Base-by-base conservation (phyloP, 345 rosid species). In the Bruguiera sexangula region DNA sequence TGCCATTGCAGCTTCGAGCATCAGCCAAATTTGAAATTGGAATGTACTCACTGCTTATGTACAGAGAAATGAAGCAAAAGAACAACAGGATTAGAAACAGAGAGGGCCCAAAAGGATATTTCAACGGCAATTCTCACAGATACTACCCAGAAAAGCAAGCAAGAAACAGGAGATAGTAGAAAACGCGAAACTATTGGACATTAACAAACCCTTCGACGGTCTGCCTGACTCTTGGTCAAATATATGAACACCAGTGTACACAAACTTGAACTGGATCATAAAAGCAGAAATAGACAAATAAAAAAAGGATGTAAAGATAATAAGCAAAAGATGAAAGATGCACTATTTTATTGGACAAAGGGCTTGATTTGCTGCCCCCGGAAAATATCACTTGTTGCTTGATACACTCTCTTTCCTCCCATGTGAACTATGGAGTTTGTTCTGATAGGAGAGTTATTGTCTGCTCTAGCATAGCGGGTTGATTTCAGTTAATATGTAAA, bases 191-290 rank as follows among this genome's bases (percentile, higher is more conserved):
- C 46, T 39, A 43, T 75, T 77, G 90, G 70, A 70, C 76, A 59
- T 81, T 87, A 66, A 37, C 75, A 31, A 75, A 89, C 43, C 82
- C 84, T 26, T 84, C 88, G 26, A 80, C 82, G 19, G 75, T 60
- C 69, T 84, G 92, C 29, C 29, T 27, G 29, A 1, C 29, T 27
- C 29, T 27, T 27, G 29, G 29, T 27, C 29, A 27, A 27, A 27
- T 27, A 27, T 27, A 27, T 26, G 29, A 27, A 27, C 29, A 27
- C 29, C 29, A 27, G 29, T 27, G 29, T 27, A 27, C 29, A 1
- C 29, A 27, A 27, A 27, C 29, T 27, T 27, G 29, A 27, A 27
- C 29, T 27, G 29, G 29, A 27, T 27, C 29, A 27, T 27, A 27
- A 27, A 27, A 27, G 29, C 29, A 27, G 29, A 27, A 27, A 27